Evolutionary conservation across 352 stramenopile species (phyloP), one percentile per base, ranked within the genome.

Genomic region (Blastocystis sp.): DNA sequence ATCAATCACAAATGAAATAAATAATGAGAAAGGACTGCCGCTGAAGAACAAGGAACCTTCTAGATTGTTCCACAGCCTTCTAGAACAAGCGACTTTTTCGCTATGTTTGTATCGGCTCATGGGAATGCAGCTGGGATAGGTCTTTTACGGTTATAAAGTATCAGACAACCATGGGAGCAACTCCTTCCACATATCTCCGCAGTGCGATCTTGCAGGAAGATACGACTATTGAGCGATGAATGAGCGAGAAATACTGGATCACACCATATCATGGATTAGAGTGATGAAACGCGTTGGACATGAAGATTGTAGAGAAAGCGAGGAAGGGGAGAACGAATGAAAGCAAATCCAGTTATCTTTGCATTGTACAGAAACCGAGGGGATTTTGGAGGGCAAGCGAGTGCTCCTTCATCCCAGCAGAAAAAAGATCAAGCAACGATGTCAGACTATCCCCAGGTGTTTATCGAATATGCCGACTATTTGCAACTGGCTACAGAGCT

Each of bases 371-470:
- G 17, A 62, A 62, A 62, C n/a, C 17, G 17, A 62, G 59, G 17
- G 17, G 17, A 19, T n/a, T n/a, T 62, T 62, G 59, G 59, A 62
- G 17, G n/a, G 17, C n/a, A 62, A 62, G 59, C 17, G n/a, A 62
- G 59, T 62, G 17, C n/a, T 62, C 17, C 17, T 19, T 62, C n/a
- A 62, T n/a, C 59, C n/a, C 17, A 62, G 17, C 59, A 19, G n/a
- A 62, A 62, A 62, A 21, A 7, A 48, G 65, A 10, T 9, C 10
- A 10, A 23, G 52, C 4, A 53, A 76, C 41, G 23, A 77, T 77
- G 67, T 61, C 40, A 60, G 67, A 77, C 28, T 77, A 77, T 60
- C 67, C 67, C 17, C 5, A 77, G 52, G 14, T 38, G 11, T 77
- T 77, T 14, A 23, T 61, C 43, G 67, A 77, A 5, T 21, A 38